Conservation (phyloP, 2,329 filamentous ascomycete genomes). For the Passalora sequoiae region DNA sequence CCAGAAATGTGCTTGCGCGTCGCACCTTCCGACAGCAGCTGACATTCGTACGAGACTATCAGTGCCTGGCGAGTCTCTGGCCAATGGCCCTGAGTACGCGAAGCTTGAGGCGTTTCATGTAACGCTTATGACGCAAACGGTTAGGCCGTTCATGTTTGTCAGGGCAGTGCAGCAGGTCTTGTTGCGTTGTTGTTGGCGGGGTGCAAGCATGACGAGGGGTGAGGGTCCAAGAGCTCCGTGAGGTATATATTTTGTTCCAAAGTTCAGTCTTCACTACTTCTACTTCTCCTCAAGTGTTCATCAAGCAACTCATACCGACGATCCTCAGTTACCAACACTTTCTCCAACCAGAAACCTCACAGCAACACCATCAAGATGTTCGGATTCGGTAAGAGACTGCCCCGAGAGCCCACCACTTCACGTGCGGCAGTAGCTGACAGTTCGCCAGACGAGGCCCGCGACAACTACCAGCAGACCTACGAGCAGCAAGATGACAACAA, state of each 20-base stretch:
- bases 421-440: constrained; percentile 2
- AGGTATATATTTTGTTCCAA: constrained; percentile 15
- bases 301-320: too few species aligned
- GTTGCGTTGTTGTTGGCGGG: constrained; percentile 9
- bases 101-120: constrained; percentile 11
- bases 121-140: constrained; percentile 14
- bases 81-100: constrained; percentile 8
- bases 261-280: too few species aligned
- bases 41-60: background rate
- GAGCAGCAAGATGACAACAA: constrained; percentile 46
- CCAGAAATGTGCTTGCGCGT: background rate
- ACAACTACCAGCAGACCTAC: constrained; percentile 54
- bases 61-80: background rate
- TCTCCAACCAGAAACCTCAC: too few species aligned
- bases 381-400: constrained; percentile 37
- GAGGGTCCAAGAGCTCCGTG: constrained; percentile 1
- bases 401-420: background rate
- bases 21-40: constrained; percentile 6
- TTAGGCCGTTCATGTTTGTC: constrained; percentile 9
- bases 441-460: constrained; percentile 47
- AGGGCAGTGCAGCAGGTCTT: constrained; percentile 1
- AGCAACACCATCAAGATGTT: constrained; percentile 40
- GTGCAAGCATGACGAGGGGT: constrained; percentile 6
- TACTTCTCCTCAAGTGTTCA: too few species aligned
- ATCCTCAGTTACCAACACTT: too few species aligned